Evolutionary conservation across 768 basidiomycete genomes (phyloP), one percentile per base, ranked within the genome.

Genomic region (Boletus subparvulus): DNA sequence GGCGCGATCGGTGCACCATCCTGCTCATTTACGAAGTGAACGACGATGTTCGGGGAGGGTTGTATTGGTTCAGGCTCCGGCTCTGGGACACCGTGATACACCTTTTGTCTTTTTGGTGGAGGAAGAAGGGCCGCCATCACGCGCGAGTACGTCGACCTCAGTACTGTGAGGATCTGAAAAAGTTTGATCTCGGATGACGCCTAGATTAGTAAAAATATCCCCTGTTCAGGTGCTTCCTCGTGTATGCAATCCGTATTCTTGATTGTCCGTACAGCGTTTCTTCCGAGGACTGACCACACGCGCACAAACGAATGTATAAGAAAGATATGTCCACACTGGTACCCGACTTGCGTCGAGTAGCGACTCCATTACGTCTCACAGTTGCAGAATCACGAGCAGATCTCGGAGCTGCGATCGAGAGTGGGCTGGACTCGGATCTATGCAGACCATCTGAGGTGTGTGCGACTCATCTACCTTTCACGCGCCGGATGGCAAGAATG

Each of bases 1-100:
- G 95, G 94, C 24, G 94, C 95, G 21, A 98, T 77, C 4, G 85
- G 74, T 55, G 78, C 75, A 0, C 87, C 93, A 71, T 95, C 89
- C 49, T 94, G 88, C 55, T 95, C 92, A 4, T 88, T 89, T 28
- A 94, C 86, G 69, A 98, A 98, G 66, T 96, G 93, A 21, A 97
- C 94, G 16, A 98, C 81, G 54, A 98, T 76, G 59, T 87, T 86
- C 0, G 87, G 84, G 2, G 85, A 78, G 11, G 75, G 73, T 56
- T 73, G 70, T 16, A 70, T 63, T 5, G 73, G 69, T 54, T 84
- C 82, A 56, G 77, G 78, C 37, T 78, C 82, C 28, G 88, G 87
- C 58, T 84, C 83, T 59, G 85, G 82, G 17, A 87, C 73, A 5
- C 87, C 89, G 63, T 92, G 85, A 71, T 90, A 88, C 40, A 85